Evolutionary conservation across 768 basidiomycete species (phyloP), one percentile per base, ranked within the genome.

Genomic region (Lentinula sp.): DNA sequence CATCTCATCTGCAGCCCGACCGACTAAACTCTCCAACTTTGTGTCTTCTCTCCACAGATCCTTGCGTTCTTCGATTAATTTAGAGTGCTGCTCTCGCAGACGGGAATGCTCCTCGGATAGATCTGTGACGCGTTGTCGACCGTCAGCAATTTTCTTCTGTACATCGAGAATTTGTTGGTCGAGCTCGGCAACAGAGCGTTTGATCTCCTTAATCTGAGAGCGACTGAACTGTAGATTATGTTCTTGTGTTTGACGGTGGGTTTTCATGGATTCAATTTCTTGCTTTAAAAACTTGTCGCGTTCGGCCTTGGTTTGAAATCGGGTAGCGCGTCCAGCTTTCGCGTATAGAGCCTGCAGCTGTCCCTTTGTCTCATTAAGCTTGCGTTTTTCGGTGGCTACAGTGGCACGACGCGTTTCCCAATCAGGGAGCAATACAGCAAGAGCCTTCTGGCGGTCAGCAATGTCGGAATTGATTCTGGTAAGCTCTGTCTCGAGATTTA

Each of bases 11-110:
- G 79, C 79, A 2, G 92, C 93, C 57, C 92, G 84, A 37, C 80
- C 81, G 2, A 93, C 85, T 15, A 88, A 78, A 61, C 87, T 88
- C 64, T 89, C 86, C 46, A 97, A 74, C 71, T 92, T 96, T 0
- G 92, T 88, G 63, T 98, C 96, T 72, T 96, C 94, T 66, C 95
- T 81, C 96, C 97, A 98, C 36, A 93, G 71, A 56, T 96, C 94
- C 80, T 96, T 97, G 66, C 94, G 77, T 71, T 85, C 82, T 73
- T 98, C 96, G 48, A 76, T 81, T 69, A 89, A 74, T 55, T 85
- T 87, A 28, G 79, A 80, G 64, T 88, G 82, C 68, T 89, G 77
- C 60, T 90, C 87, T 71, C 86, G 91, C 53, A 92, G 71, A 60
- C 70, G 69, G 0, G 73, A 73, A 16, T 87, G 73, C 64, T 90